These are phyloP conservation scores for Westerdykella ornata DNA, from an alignment of 2,329 filamentous ascomycete species.

Conservation along the genomic window DNA sequence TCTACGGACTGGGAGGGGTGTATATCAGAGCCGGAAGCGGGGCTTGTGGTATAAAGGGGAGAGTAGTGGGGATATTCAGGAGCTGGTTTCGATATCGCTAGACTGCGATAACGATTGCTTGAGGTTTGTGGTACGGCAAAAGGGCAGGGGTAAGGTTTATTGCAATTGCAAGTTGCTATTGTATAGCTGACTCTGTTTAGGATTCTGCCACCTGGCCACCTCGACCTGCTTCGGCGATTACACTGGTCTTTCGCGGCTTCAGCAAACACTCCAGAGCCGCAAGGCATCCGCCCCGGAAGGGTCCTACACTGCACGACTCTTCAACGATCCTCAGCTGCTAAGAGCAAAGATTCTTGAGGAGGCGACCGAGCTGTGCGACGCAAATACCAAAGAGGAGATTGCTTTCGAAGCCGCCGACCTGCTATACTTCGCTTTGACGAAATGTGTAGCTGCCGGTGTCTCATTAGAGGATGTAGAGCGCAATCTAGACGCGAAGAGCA, in stretches of 20 bases:
- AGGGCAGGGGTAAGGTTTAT: conserved; percentile 58
- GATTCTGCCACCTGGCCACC: conserved; percentile 90
- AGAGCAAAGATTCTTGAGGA: conserved; percentile 98
- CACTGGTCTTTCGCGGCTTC: conserved; percentile 71
- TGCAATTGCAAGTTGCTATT: not conserved
- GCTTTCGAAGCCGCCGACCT: conserved; percentile 93
- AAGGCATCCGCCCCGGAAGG: conserved; percentile 77
- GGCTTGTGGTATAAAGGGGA: conserved; percentile 96
- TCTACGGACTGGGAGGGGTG: conserved; percentile 70
- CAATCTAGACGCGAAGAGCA: conserved; percentile 86
- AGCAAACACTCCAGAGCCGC: conserved; percentile 76
- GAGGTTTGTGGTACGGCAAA: conserved; percentile 82
- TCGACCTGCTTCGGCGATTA: conserved; percentile 88
- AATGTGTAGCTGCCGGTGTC: conserved; percentile 78
- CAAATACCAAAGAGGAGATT: conserved; percentile 71
- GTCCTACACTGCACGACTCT: conserved; percentile 89
- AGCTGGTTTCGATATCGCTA: conserved; percentile 73
- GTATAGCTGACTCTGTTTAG: conserved; percentile 26
- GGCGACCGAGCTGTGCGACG: conserved; percentile 88
- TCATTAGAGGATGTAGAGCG: conserved; percentile 82
- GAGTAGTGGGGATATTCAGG: conserved; percentile 87
- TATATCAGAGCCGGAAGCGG: conserved; percentile 93
- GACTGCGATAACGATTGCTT: conserved; percentile 94
- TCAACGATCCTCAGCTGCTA: conserved; percentile 83
- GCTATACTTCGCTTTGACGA: conserved; percentile 91